Conservation (phyloP, 768 basidiomycete genomes). For the Boletus huronensis region DNA sequence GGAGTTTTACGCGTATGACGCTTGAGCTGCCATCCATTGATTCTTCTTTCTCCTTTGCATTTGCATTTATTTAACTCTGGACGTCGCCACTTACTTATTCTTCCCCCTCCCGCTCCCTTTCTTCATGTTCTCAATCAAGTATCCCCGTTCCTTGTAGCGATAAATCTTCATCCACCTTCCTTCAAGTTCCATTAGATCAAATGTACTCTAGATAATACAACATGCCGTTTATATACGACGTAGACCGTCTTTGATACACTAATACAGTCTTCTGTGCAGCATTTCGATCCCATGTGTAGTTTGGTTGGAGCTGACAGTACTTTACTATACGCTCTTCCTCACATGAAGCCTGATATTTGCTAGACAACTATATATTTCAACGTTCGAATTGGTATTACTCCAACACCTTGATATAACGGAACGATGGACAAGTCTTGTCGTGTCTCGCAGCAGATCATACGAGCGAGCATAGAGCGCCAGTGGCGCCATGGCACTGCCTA, state of each 20-base stretch:
- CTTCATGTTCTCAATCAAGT: background rate
- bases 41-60: background rate
- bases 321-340: too few relatives aligned
- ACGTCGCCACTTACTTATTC: too few relatives aligned
- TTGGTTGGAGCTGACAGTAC: too few relatives aligned
- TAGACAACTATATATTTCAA: too few relatives aligned
- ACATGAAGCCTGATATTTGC: too few relatives aligned
- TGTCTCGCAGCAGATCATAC: background rate
- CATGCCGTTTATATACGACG: background rate
- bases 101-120: background rate
- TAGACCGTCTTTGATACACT: background rate
- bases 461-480: too few relatives aligned
- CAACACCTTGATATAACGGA: background rate
- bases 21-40: background rate
- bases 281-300: too few relatives aligned
- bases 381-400: too few relatives aligned
- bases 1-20: background rate
- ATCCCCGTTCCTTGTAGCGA: background rate
- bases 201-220: background rate
- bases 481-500: too few relatives aligned
- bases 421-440: background rate
- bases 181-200: background rate
- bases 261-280: background rate
- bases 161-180: background rate
- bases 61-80: background rate